Evolutionary conservation across 2,329 filamentous ascomycete species (phyloP), one percentile per base, ranked within the genome.

Genomic region (Torrubiellomyces zombiae): DNA sequence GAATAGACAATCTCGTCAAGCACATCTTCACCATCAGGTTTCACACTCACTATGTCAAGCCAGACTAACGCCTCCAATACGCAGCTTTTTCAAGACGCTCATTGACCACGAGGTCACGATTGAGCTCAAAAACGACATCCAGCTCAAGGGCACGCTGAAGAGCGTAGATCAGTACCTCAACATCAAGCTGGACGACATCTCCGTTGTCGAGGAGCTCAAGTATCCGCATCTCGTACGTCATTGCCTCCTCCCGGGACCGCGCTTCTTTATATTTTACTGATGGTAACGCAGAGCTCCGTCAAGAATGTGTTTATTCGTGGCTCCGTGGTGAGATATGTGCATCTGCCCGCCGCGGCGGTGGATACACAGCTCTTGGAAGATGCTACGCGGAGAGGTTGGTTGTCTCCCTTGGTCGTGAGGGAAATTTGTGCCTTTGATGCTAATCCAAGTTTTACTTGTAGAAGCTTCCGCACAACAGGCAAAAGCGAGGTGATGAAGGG

Each of bases 51-150:
- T n/a, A n/a, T n/a, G n/a, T n/a, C n/a, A n/a, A n/a, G n/a, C n/a
- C n/a, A n/a, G n/a, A n/a, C n/a, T n/a, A 40, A 14, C 19, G 4
- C 21, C 19, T 16, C 18, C 24, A 4, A 20, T 16, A 14, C 14
- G 12, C 47, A 89, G 80, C 60, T 95, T 94, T 63, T 95, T 95
- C 73, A 95, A 95, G 56, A 95, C 86, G 27, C 78, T 95, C 44
- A 91, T 94, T 50, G 89, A 94, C 61, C 78, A 89, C 40, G 75
- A 91, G 61, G 85, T 98, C 45, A 95, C 85, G 23, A 83, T 98
- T 48, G 89, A 98, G 62, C 79, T 98, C 51, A 98, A 98, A 60
- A 98, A 98, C 53, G 89, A 98, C 57, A 92, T 98, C 41, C 83
- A 85, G 48, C 91, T 98, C 51, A 80, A 81, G 42, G 89, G 89